phyloP scores from a whole-genome alignment of 306 rosid species.

The Quercus agrifolia region DNA sequence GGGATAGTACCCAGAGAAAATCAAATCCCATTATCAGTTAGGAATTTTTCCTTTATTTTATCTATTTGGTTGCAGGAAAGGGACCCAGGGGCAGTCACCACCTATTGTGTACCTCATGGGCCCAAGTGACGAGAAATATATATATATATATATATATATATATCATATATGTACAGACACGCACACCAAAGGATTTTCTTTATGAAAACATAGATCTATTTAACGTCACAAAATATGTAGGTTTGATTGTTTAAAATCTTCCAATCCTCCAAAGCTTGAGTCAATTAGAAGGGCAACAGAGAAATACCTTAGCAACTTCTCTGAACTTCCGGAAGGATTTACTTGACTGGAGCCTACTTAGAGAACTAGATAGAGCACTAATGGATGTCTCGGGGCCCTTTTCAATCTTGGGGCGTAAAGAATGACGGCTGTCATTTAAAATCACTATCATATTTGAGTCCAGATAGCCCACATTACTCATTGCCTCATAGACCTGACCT shows the following conservation, averaged over 20 bases:
- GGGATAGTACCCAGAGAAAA: neutral
- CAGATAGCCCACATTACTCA: slow-evolving; percentile 87
- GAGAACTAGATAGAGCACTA: slow-evolving; percentile 76
- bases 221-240: neutral
- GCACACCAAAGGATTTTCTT: neutral
- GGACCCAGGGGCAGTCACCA: neutral
- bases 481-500: slow-evolving; percentile 92
- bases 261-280: neutral
- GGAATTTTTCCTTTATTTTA: neutral
- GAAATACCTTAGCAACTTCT: slow-evolving; percentile 86
- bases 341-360: slow-evolving; percentile 88
- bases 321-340: slow-evolving; percentile 81
- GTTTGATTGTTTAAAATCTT: neutral
- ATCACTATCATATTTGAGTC: slow-evolving; percentile 87
- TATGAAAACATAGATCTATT: neutral
- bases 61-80: no score
- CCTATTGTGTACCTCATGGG: neutral
- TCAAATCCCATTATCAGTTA: neutral
- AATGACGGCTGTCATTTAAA: slow-evolving; percentile 83
- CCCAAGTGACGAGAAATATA: neutral
- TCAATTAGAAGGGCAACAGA: slow-evolving; percentile 6
- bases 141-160: no score
- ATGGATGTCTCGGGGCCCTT: slow-evolving; percentile 73
- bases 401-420: slow-evolving; percentile 67
- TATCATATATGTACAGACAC: no score